Evolutionary conservation across 192 early-diverging fungal genomes (phyloP), one percentile per base, ranked within the genome.

Genomic region (Linnemannia hyalina): DNA sequence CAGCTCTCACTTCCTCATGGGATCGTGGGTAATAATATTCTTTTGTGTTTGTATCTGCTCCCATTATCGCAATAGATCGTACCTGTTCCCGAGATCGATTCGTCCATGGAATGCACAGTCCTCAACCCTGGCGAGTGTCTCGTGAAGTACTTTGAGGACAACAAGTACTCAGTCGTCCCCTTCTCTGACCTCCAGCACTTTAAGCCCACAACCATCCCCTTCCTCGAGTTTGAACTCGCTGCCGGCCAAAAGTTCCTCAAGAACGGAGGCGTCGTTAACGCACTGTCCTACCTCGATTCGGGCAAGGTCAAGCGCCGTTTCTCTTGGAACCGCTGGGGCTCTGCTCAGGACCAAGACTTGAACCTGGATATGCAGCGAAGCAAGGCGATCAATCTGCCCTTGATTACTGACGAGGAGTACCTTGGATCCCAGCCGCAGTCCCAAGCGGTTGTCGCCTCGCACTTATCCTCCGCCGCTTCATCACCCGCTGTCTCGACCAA

Each of bases 61-160:
- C 73, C 55, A 65, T 29, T 40, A 29, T 49, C 38, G 55, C 38
- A 42, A 57, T 78, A 86, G 84, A 86, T 86, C 57, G 84, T 86
- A 4, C 84, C 84, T 22, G 84, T 86, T 7, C 79, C 84, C 23
- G 84, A 86, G 76, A 86, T 86, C 73, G 84, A 86, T 40, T 86
- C 84, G 10, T 77, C 84, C 0, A 86, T 86, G 84, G 84, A 81
- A 15, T 80, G 75, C 49, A 77, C 75, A 32, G 70, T 74, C 63
- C 72, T 86, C 41, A 74, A 81, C 52, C 79, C 78, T 2, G 84
- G 84, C 57, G 84, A 86, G 72, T 86, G 84, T 68, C 76, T 86
- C 22, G 84, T 86, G 75, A 86, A 86, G 77, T 86, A 86, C 68
- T 86, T 86, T 75, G 84, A 86, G 32, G 84, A 86, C 68, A 86